These are phyloP conservation scores for Cucumis sativus DNA, from an alignment of 306 rosid genomes.

Conservation along the genomic window DNA sequence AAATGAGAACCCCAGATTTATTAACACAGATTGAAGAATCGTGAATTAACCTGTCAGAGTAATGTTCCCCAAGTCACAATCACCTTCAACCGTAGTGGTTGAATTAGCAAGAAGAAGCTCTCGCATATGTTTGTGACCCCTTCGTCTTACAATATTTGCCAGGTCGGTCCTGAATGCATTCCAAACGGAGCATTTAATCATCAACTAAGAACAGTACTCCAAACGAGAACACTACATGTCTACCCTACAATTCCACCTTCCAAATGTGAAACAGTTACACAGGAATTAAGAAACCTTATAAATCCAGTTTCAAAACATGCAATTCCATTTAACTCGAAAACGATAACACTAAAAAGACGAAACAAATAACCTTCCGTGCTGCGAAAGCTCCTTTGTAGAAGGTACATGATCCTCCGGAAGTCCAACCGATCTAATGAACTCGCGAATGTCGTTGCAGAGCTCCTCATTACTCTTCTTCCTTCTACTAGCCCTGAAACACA, in stretches of 20 bases:
- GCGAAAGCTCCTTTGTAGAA: conserved; percentile 58
- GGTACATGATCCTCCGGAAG: conserved; percentile 63
- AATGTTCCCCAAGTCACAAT: conserved; percentile 9
- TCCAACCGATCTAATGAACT: conserved; percentile 43
- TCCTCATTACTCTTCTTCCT: conserved; percentile 60
- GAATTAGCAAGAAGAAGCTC: conserved; percentile 48
- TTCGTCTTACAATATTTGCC: conserved; percentile 81
- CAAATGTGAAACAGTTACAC: neutral
- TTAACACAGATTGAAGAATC: conserved; percentile 11
- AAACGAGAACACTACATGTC: neutral
- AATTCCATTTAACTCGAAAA: neutral
- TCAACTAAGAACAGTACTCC: neutral
- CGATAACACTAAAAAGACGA: neutral
- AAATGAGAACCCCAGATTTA: neutral
- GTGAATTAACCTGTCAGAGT: conserved; percentile 35
- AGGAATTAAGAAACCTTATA: neutral
- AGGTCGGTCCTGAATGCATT: conserved; percentile 49
- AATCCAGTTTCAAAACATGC: neutral
- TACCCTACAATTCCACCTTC: neutral
- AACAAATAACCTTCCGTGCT: conserved; percentile 56
- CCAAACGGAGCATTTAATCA: neutral
- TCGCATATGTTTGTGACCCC: conserved; percentile 62
- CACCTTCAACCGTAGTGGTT: conserved; percentile 9
- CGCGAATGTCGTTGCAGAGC: conserved; percentile 53
- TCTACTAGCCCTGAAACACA: conserved; percentile 32